Percentiles rank a stretch among this genome's conserved stretches.
Evolutionary conservation across 805 yeast species (phyloP).

Genomic region (Priceomyces carsonii): DNA sequence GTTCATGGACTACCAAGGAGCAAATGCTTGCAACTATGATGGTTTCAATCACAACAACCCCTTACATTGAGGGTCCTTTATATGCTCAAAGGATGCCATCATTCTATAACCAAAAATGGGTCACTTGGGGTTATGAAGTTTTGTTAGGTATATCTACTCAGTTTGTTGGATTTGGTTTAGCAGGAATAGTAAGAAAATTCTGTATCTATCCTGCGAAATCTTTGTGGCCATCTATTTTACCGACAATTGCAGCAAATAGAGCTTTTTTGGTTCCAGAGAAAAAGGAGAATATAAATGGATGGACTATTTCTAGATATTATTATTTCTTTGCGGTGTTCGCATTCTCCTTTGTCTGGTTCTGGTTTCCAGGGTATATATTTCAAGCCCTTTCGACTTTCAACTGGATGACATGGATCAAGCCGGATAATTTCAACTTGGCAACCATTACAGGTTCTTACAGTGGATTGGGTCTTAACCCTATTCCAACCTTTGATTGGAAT

Average conservation of each 20-base stretch:
- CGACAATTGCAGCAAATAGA: slow-evolving; percentile 30
- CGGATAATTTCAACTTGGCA: slow-evolving; percentile 49
- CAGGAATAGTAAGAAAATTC: slow-evolving; percentile 30
- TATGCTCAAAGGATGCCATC: slow-evolving; percentile 6
- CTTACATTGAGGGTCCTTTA: slow-evolving; percentile 7
- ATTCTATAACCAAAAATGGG: slow-evolving; percentile 8
- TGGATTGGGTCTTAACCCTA: slow-evolving; percentile 57
- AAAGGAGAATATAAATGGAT: slow-evolving; percentile 29
- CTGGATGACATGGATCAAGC: slow-evolving; percentile 63
- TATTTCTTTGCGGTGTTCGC: slow-evolving; percentile 29
- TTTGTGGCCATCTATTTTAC: slow-evolving; percentile 30
- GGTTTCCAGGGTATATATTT: slow-evolving; percentile 48
- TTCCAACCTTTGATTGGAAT: slow-evolving; percentile 57
- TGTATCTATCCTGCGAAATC: slow-evolving; percentile 26
- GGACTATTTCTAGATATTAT: slow-evolving; percentile 28
- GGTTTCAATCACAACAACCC: slow-evolving; percentile 6
- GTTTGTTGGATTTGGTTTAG: slow-evolving; percentile 32
- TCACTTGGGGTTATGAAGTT: slow-evolving; percentile 18
- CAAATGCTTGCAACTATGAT: slow-evolving; percentile 10
- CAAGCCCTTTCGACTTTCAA: slow-evolving; percentile 43
- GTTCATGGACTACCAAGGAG: slow-evolving; percentile 9
- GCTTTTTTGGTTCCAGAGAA: slow-evolving; percentile 38
- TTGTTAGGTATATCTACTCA: slow-evolving; percentile 25
- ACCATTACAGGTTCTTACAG: slow-evolving; percentile 45
- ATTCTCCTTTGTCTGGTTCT: slow-evolving; percentile 40